These are phyloP conservation scores for Plantago lanceolata DNA, from an alignment of 305 asterid genomes.

Conservation along the genomic window DNA sequence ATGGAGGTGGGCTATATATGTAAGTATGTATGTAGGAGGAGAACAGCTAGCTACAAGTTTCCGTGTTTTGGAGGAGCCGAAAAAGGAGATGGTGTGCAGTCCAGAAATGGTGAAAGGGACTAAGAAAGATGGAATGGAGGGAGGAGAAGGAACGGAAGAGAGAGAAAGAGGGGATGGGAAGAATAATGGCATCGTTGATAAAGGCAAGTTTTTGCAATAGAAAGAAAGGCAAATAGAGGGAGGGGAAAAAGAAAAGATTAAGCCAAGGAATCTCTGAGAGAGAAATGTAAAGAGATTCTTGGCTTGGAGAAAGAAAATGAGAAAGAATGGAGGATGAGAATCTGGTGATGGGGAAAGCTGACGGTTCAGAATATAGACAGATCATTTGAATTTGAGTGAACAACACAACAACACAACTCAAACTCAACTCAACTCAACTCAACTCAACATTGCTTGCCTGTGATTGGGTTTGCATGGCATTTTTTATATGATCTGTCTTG, in stretches of 20 bases:
- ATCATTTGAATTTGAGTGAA: slow-evolving; percentile 21
- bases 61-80: slow-evolving; percentile 36
- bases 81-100: slow-evolving; percentile 32
- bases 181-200: slow-evolving; percentile 76
- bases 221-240: slow-evolving; percentile 28
- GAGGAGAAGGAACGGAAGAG: slow-evolving; percentile 28
- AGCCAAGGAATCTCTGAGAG: slow-evolving; percentile 59
- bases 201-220: slow-evolving; percentile 47
- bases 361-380: slow-evolving; percentile 47
- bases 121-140: slow-evolving; percentile 29
- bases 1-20: slow-evolving; percentile 32
- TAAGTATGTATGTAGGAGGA: slow-evolving; percentile 40
- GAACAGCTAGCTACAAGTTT: background rate
- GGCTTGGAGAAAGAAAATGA: slow-evolving; percentile 78
- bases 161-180: slow-evolving; percentile 32
- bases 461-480: too few species aligned
- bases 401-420: slow-evolving; percentile 2
- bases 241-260: slow-evolving; percentile 31
- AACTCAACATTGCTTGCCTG: background rate
- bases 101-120: slow-evolving; percentile 58
- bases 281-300: slow-evolving; percentile 90
- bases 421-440: background rate
- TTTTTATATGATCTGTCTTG: too few species aligned
- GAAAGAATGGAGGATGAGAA: slow-evolving; percentile 41
- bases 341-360: slow-evolving; percentile 43